Conservation (phyloP, 2,329 filamentous ascomycete genomes). For the Aspergillus pseudoterreus region DNA sequence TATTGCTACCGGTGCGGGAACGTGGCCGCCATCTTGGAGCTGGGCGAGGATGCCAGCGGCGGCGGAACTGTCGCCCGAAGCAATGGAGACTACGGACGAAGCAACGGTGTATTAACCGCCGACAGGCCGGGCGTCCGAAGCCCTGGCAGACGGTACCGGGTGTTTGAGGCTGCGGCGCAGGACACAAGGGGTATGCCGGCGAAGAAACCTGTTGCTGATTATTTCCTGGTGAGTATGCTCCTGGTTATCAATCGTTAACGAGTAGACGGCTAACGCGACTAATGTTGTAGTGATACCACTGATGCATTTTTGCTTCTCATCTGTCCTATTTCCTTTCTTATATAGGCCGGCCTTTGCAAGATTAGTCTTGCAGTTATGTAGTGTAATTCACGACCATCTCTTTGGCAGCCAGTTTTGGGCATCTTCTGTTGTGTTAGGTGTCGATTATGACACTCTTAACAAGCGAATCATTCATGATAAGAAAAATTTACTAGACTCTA, state of each 20-base stretch:
- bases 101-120: conserved; percentile 49
- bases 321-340: conserved; percentile 6
- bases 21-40: conserved; percentile 88
- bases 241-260: background rate
- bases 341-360: conserved; percentile 9
- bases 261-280: background rate
- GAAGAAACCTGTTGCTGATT: conserved; percentile 96
- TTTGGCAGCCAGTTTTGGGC: background rate
- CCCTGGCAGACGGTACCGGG: conserved; percentile 83
- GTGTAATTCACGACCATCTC: background rate
- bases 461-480: too few relatives aligned
- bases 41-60: conserved; percentile 82
- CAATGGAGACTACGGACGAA: conserved; percentile 44
- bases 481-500: too few relatives aligned
- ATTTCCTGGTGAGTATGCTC: conserved; percentile 64
- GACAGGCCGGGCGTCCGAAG: conserved; percentile 52
- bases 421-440: too few relatives aligned
- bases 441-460: too few relatives aligned
- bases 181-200: conserved; percentile 96
- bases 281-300: conserved; percentile 7
- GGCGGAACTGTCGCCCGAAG: conserved; percentile 65
- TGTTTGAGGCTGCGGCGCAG: conserved; percentile 95
- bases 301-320: conserved; percentile 3
- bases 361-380: background rate
- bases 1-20: conserved; percentile 97